These are phyloP conservation scores for Sclerotinia glacialis DNA, from an alignment of 2,329 filamentous ascomycete genomes.

Conservation along the genomic window DNA sequence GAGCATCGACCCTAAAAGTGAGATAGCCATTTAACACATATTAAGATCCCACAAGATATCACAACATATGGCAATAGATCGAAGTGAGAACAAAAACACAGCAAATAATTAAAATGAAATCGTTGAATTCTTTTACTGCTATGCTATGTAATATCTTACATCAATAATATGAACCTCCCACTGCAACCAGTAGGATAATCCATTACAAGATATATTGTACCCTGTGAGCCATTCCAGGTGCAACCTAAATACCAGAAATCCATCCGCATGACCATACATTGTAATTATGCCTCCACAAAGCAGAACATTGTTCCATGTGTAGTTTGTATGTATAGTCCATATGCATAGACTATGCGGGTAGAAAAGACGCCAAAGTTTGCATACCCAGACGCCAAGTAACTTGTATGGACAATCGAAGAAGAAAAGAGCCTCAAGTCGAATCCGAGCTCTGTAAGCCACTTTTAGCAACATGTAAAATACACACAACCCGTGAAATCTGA, in stretches of 20 bases:
- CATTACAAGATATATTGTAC: background rate
- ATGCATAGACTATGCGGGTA: no score
- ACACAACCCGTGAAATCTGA: background rate
- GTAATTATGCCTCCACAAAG: background rate
- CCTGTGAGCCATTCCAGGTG: background rate
- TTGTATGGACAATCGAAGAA: no score
- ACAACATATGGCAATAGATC: background rate
- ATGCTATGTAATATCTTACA: background rate
- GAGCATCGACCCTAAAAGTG: background rate
- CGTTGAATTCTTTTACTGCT: background rate
- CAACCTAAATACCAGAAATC: no score
- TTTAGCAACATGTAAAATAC: background rate
- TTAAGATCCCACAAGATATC: background rate
- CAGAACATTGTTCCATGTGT: background rate
- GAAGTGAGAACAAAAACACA: background rate
- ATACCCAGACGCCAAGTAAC: background rate
- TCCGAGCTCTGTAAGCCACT: background rate
- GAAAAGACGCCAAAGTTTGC: background rate
- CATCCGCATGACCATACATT: background rate
- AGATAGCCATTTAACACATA: background rate
- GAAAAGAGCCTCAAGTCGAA: background rate
- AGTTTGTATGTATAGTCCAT: background rate
- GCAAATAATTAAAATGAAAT: background rate
- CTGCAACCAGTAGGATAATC: background rate
- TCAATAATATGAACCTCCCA: background rate